Evolutionary conservation across 345 rosid species (phyloP).

Genomic region (Anastatica hierochuntica): DNA sequence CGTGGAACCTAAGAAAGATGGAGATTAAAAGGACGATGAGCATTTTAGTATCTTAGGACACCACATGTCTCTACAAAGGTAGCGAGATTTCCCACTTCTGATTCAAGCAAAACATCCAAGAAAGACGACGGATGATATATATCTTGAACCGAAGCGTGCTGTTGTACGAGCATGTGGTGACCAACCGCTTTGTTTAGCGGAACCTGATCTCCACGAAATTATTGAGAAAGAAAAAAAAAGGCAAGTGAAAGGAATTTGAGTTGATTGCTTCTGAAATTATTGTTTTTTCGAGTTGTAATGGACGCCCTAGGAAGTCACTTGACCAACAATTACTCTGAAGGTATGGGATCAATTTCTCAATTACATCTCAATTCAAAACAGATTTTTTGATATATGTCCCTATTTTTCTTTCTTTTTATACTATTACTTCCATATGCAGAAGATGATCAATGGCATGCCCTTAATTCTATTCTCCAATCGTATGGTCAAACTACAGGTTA

Average conservation of each 20-base stretch:
- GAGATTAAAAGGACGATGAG: constrained; percentile 23
- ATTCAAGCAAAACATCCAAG: constrained; percentile 15
- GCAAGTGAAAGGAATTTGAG: constrained; percentile 54
- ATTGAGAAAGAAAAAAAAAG: constrained; percentile 63
- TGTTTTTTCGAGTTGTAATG: constrained; percentile 60
- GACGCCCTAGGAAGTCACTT: constrained; percentile 70
- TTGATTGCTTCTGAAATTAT: constrained; percentile 77
- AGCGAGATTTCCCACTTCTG: too few species aligned
- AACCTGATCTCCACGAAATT: constrained; percentile 44
- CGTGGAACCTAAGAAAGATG: constrained; percentile 8
- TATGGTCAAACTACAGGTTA: too few species aligned
- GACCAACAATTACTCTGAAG: constrained; percentile 75
- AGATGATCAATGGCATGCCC: too few species aligned
- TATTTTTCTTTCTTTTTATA: too few species aligned
- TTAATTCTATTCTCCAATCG: too few species aligned
- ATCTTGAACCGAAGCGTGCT: constrained; percentile 26
- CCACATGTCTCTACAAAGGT: constrained; percentile 38
- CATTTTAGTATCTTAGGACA: constrained; percentile 65
- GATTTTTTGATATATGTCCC: too few species aligned
- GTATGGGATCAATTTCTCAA: too few species aligned
- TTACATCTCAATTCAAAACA: too few species aligned
- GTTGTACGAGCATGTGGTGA: constrained; percentile 42
- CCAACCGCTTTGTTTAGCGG: constrained; percentile 43
- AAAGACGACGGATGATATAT: constrained; percentile 26
- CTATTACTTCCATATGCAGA: too few species aligned